These are phyloP conservation scores for Emydomyces testavorans DNA, from an alignment of 2,329 filamentous ascomycete species.

Conservation along the genomic window DNA sequence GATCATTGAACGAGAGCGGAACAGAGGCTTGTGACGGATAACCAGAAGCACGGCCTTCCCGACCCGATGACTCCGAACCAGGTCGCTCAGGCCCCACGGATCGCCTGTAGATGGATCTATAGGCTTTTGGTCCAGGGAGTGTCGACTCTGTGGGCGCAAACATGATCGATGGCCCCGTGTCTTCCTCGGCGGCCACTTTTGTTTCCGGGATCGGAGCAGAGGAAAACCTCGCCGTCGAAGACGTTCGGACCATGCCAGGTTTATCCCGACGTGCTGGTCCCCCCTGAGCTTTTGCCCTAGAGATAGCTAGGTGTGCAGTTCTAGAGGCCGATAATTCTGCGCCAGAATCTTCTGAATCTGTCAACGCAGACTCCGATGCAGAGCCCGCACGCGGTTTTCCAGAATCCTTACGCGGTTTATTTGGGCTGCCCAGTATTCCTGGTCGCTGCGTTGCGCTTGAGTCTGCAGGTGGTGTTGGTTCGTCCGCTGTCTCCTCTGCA, in stretches of 20 bases:
- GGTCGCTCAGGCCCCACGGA: conserved; percentile 18
- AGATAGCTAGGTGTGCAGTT: conserved; percentile 8
- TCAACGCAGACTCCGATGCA: conserved; percentile 11
- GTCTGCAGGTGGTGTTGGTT: conserved; percentile 7
- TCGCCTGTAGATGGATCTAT: conserved; percentile 32
- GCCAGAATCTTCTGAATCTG: conserved; percentile 11
- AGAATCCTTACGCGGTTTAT: not conserved
- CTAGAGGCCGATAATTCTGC: not conserved
- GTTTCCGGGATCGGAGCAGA: conserved; percentile 63
- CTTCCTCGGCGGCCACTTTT: conserved; percentile 53
- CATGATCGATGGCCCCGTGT: conserved; percentile 59
- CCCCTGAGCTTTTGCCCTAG: conserved; percentile 10
- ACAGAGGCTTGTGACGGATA: conserved; percentile 50
- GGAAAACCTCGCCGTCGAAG: conserved; percentile 45
- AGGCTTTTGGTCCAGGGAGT: conserved; percentile 12
- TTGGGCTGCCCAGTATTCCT: not conserved
- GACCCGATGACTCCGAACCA: not conserved
- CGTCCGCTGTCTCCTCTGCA: conserved; percentile 1
- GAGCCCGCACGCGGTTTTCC: conserved; percentile 4
- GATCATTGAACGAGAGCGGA: conserved; percentile 71
- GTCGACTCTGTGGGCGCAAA: conserved; percentile 45
- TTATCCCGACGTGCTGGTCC: conserved; percentile 10
- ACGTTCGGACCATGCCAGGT: conserved; percentile 8
- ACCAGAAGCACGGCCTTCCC: conserved; percentile 28
- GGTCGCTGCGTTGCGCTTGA: not conserved